Percentiles rank a stretch among this genome's conserved stretches.
These are phyloP conservation scores for Flammula alnicola DNA, from an alignment of 1,284 basidiomycete species.

Conservation along the genomic window DNA sequence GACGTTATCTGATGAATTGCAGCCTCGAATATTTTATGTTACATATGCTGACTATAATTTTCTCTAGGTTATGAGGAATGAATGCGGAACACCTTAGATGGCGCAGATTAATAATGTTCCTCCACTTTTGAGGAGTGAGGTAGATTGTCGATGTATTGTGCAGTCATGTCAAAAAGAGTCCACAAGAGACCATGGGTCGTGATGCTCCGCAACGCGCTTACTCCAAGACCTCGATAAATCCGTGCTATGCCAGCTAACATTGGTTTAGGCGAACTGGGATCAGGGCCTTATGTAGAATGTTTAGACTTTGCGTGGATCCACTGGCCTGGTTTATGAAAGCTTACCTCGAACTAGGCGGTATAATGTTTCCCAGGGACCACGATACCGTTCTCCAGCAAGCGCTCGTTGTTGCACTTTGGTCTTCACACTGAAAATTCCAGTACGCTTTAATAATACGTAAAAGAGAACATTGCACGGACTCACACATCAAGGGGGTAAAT, in stretches of 20 bases:
- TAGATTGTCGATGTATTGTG: slow-evolving; percentile 75
- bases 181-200: slow-evolving; percentile 84
- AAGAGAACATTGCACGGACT: slow-evolving; percentile 31
- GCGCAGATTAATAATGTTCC: slow-evolving; percentile 24
- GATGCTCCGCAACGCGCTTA: slow-evolving; percentile 81
- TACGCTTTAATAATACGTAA: not conserved
- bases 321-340: slow-evolving; percentile 9
- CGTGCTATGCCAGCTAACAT: slow-evolving; percentile 71
- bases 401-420: slow-evolving; percentile 92
- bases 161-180: slow-evolving; percentile 82
- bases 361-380: slow-evolving; percentile 75
- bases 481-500: slow-evolving; percentile 87
- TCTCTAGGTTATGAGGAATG: slow-evolving; percentile 27
- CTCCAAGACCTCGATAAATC: slow-evolving; percentile 86
- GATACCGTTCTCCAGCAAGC: slow-evolving; percentile 74
- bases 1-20: slow-evolving; percentile 2
- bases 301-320: not conserved
- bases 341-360: slow-evolving; percentile 76
- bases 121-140: slow-evolving; percentile 40
- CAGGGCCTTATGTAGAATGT: slow-evolving; percentile 58
- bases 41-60: slow-evolving; percentile 33
- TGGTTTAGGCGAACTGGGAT: slow-evolving; percentile 73
- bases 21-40: slow-evolving; percentile 28
- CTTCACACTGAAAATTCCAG: slow-evolving; percentile 69
- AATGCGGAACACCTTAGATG: slow-evolving; percentile 19